Conservation (phyloP, 2,329 filamentous ascomycete genomes). For the Aspergillus terreus region DNA sequence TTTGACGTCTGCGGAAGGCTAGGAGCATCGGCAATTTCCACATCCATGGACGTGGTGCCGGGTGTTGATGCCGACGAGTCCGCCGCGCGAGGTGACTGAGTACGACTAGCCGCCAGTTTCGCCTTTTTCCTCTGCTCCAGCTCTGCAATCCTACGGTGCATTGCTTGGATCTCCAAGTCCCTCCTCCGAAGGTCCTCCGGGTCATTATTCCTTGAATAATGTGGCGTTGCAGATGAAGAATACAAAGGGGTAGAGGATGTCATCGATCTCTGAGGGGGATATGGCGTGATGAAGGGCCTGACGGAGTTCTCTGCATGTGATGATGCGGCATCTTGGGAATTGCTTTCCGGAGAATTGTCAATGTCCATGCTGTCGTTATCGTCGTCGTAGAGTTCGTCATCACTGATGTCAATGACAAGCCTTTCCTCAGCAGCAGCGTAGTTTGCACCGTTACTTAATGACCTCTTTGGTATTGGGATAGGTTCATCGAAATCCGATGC, state of each 20-base stretch:
- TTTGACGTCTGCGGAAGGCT: too few relatives aligned
- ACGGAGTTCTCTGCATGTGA: constrained; percentile 20
- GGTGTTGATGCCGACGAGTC: constrained; percentile 21
- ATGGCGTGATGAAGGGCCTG: constrained; percentile 42
- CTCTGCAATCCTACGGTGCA: constrained; percentile 50
- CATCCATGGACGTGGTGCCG: constrained; percentile 11
- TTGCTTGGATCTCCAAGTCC: constrained; percentile 46
- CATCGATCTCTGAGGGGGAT: constrained; percentile 38
- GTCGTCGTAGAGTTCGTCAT: constrained; percentile 54
- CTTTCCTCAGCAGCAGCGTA: constrained; percentile 49
- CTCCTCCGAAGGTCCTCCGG: constrained; percentile 45
- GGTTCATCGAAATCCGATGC: constrained; percentile 68
- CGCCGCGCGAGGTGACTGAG: constrained; percentile 30
- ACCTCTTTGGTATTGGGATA: constrained; percentile 52
- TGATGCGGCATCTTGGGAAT: constrained; percentile 3
- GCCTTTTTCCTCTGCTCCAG: constrained; percentile 43
- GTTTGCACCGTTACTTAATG: constrained; percentile 54
- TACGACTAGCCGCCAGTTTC: constrained; percentile 36
- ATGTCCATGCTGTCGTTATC: constrained; percentile 27
- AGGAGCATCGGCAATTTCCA: background rate
- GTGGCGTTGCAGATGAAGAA: constrained; percentile 33
- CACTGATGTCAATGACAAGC: constrained; percentile 82
- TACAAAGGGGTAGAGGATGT: constrained; percentile 39
- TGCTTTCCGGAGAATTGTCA: constrained; percentile 29
- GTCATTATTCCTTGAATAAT: constrained; percentile 34